Percentiles rank a stretch among this genome's conserved stretches.
Conservation (phyloP, 345 rosid genomes). For the Populus euphratica region DNA sequence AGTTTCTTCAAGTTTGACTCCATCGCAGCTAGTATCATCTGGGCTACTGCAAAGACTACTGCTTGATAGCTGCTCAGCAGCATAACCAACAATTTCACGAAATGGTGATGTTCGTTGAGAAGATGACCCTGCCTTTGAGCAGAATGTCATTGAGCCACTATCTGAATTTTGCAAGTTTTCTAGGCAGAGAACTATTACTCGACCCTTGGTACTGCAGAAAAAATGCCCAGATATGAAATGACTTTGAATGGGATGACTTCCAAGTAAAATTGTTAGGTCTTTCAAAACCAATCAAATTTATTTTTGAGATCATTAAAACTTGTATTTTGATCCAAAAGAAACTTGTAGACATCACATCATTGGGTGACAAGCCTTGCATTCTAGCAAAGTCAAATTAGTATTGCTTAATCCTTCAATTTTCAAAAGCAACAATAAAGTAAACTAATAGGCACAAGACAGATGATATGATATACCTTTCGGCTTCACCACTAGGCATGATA, state of each 20-base stretch:
- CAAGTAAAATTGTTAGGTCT: not conserved
- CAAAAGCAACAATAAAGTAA: not conserved
- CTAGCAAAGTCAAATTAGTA: not conserved
- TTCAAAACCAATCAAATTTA: not conserved
- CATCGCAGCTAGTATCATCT: conserved; percentile 76
- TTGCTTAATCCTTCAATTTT: not conserved
- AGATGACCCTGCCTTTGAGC: conserved; percentile 65
- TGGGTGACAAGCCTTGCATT: not conserved
- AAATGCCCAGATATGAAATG: conserved; percentile 20
- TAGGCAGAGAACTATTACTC: conserved; percentile 72
- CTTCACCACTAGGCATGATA: conserved; percentile 95
- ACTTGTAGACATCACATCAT: not conserved
- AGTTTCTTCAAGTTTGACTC: conserved; percentile 73
- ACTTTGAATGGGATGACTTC: not conserved
- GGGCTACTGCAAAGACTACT: conserved; percentile 86
- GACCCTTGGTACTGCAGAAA: conserved; percentile 79
- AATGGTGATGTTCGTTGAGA: conserved; percentile 82
- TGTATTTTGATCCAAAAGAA: not conserved
- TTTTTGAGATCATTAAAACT: not conserved
- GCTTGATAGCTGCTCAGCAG: conserved; percentile 70
- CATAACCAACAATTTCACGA: conserved; percentile 60
- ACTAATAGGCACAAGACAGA: conserved; percentile 8
- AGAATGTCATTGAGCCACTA: conserved; percentile 65
- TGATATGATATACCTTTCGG: conserved; percentile 63
- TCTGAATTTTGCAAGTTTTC: conserved; percentile 66